phyloP scores from a whole-genome alignment of 73 alveolate genomes.

The Durusdinium trenchii region DNA sequence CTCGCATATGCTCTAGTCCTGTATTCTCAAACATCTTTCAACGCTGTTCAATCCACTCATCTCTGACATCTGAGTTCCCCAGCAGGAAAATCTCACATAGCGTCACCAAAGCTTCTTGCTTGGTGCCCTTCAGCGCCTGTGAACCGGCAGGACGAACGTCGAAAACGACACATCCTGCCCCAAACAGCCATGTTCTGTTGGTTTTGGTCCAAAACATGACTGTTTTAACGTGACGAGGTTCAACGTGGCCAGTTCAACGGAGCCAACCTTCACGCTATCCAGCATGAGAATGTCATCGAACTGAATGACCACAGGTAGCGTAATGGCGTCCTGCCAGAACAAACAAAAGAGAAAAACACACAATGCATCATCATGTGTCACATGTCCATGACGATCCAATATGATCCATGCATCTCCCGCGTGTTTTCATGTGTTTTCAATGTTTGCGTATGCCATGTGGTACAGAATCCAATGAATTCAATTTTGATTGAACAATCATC shows the following conservation, averaged over 20 bases:
- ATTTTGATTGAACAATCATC: no score
- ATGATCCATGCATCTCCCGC: no score
- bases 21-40: no score
- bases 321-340: slow-evolving; percentile 29
- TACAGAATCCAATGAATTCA: no score
- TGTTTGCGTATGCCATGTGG: no score
- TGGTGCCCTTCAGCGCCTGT: slow-evolving; percentile 78
- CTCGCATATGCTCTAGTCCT: no score
- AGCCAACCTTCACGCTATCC: slow-evolving; percentile 91
- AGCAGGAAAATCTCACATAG: slow-evolving; percentile 66
- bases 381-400: no score
- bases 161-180: neutral
- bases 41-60: neutral
- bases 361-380: no score
- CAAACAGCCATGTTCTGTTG: no score
- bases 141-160: neutral
- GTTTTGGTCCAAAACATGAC: neutral
- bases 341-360: no score
- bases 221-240: neutral
- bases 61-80: neutral
- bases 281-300: slow-evolving; percentile 87
- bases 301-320: slow-evolving; percentile 82
- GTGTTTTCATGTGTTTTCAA: no score
- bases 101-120: slow-evolving; percentile 43
- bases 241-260: neutral